Base-by-base conservation (phyloP, 2,329 filamentous ascomycete species). In the Escovopsis sp. region DNA sequence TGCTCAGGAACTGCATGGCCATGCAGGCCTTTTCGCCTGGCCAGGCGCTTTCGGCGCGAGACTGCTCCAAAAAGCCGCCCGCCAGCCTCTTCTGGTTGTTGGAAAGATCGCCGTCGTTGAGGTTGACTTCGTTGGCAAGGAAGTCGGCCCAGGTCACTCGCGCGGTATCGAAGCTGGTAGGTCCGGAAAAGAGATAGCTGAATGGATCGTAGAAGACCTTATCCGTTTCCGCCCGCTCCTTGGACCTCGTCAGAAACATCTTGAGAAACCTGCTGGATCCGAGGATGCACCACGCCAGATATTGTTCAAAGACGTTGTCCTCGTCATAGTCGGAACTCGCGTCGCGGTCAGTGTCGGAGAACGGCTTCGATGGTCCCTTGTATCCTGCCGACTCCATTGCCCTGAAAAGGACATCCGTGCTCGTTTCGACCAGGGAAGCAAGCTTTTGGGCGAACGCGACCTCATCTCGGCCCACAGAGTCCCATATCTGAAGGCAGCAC, bases 401-500 rank as follows among this genome's bases (percentile, higher is more conserved):
- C 28, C 11, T 9, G 8, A 32, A 32, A 32, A 32, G 8, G 11
- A 32, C 28, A 11, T 11, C 11, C 28, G 28, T 9, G 11, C 28
- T 32, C 4, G 49, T 47, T 9, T 60, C 49, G 3, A 64, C 51
- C 6, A 64, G 36, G 2, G 53, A 49, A 9, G 58, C 54, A 8
- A 59, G 49, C 23, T 61, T 58, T 1, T 49, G 39, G 15, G 38
- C 32, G n/a, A 54, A 48, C 6, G 51, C 47, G 23, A 50, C 46
- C 3, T 57, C 59, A 45, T 67, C 60, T 0, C 62, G 64, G 6
- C 54, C 58, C 52, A 65, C 55, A 0, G 57, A 53, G 4, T 63
- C 44, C 64, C 65, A 68, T 9, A 58, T 50, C 18, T 57, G 51
- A 15, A 56, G 62, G 39, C 59, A 57, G 47, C 61, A 67, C 34